Evolutionary conservation across 1,284 basidiomycete genomes (phyloP).

Genomic region (Ceratobasidium theobromae): DNA sequence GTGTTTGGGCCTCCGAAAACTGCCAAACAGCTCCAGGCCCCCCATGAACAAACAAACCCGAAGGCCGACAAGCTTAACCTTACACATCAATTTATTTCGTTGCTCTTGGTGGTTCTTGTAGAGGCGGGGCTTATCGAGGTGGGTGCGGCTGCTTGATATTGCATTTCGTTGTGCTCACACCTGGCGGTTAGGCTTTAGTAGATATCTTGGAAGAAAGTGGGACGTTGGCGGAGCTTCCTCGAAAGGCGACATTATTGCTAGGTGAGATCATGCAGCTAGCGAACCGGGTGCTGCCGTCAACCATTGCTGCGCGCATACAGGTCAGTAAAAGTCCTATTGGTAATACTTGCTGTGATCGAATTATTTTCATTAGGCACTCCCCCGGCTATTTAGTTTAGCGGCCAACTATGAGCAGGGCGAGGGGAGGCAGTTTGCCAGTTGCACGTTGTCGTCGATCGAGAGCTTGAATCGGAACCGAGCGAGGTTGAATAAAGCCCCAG

Average conservation of each 20-base stretch:
- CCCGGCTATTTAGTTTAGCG: constrained; percentile 82
- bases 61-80: constrained; percentile 69
- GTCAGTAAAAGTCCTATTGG: constrained; percentile 45
- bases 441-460: constrained; percentile 85
- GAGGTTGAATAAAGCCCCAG: constrained; percentile 58
- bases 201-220: constrained; percentile 73
- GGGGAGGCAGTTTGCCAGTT: constrained; percentile 73
- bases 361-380: constrained; percentile 61
- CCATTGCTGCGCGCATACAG: constrained; percentile 81
- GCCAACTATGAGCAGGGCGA: constrained; percentile 69
- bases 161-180: neutral
- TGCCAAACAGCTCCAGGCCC: constrained; percentile 39
- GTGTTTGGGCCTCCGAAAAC: constrained; percentile 63
- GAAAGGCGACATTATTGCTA: constrained; percentile 90
- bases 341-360: constrained; percentile 10
- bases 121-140: constrained; percentile 89
- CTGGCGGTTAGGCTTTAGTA: constrained; percentile 62
- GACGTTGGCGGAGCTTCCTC: constrained; percentile 64
- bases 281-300: constrained; percentile 84
- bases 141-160: constrained; percentile 38
- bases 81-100: constrained; percentile 89
- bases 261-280: constrained; percentile 88
- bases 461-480: constrained; percentile 85
- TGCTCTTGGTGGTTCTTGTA: constrained; percentile 85
- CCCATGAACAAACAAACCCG: constrained; percentile 15